Base-by-base conservation (phyloP, 2,329 filamentous ascomycete species). In the Dactylellina haptotyla region DNA sequence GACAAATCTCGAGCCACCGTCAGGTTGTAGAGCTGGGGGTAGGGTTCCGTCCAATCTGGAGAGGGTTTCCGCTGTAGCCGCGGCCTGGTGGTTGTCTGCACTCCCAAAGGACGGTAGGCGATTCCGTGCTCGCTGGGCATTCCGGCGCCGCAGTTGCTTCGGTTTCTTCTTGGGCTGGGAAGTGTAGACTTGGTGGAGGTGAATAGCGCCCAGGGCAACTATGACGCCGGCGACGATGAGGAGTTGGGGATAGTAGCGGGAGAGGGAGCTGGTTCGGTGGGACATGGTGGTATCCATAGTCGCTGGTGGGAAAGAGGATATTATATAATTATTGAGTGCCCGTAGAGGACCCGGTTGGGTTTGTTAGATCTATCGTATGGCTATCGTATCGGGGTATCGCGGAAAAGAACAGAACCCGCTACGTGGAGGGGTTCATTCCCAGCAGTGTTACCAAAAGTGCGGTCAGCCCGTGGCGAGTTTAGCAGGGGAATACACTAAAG, bases 71-170 rank as follows among this genome's bases (percentile, higher is more conserved):
- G 70, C 70, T 12, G 62, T 74, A 41, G 53, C 46, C 16, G 37
- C 54, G 20, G 46, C 67, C 16, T 72, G 66, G n/a, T 71, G 51
- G 16, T n/a, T 46, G 45, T 72, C 56, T n/a, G 30, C 56, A 25
- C 59, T 72, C 4, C 67, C 53, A 34, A 72, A 72, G 14, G 67
- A 72, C n/a, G 65, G 67, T 10, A 65, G 28, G 8, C 67, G 59
- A n/a, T 72, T 72, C 12, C 75, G 28, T 16, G 70, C 65, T 30
- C 77, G 75, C 23, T 75, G 76, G 18, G 77, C 77, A 62, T 78
- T 78, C 32, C 75, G 75, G 30, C 77, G 76, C 23, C 75, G 75
- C 32, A 78, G 66, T 25, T 69, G 75, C 61, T 76, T 76, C 6
- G 64, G 51, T 16, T 70, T 57, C 43, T 74, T 75, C 50, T 65